These are phyloP conservation scores for Talaromyces verruculosus DNA, from an alignment of 2,329 filamentous ascomycete species.

Conservation along the genomic window DNA sequence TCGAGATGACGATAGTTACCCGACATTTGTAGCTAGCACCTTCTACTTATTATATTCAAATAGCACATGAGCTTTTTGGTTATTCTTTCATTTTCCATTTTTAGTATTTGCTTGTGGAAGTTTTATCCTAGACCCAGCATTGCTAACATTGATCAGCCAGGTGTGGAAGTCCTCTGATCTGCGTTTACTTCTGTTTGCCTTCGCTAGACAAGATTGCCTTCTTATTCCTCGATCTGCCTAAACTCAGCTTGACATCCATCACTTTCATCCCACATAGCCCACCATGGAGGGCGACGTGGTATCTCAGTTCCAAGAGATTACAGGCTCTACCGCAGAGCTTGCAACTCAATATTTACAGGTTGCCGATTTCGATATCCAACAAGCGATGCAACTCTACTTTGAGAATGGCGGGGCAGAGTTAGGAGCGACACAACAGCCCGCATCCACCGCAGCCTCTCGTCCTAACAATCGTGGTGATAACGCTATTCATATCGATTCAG, in stretches of 20 bases:
- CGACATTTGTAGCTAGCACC: constrained; percentile 1
- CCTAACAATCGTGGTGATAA: constrained; percentile 52
- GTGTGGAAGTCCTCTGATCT: too few species aligned
- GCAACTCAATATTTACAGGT: constrained; percentile 82
- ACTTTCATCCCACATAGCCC: constrained; percentile 20
- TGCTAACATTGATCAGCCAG: neutral
- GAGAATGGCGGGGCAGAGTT: constrained; percentile 70
- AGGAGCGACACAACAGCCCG: constrained; percentile 42
- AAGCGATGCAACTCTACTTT: constrained; percentile 86
- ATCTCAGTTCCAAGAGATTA: constrained; percentile 77
- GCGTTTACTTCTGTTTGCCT: neutral
- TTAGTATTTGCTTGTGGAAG: neutral
- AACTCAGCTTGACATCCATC: neutral
- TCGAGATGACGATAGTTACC: constrained; percentile 13
- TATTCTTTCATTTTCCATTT: neutral
- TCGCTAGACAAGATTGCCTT: neutral
- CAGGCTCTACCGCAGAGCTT: constrained; percentile 68
- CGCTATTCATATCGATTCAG: constrained; percentile 72
- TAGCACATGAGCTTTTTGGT: neutral
- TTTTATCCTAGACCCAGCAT: neutral
- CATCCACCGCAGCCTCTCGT: constrained; percentile 30
- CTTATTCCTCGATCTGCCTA: neutral
- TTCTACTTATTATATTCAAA: neutral
- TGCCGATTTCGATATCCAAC: constrained; percentile 77
- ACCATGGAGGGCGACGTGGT: constrained; percentile 70